Evolutionary conservation across 225 moss, liverwort and hornwort genomes (phyloP).

Genomic region (Neckera pumila): DNA sequence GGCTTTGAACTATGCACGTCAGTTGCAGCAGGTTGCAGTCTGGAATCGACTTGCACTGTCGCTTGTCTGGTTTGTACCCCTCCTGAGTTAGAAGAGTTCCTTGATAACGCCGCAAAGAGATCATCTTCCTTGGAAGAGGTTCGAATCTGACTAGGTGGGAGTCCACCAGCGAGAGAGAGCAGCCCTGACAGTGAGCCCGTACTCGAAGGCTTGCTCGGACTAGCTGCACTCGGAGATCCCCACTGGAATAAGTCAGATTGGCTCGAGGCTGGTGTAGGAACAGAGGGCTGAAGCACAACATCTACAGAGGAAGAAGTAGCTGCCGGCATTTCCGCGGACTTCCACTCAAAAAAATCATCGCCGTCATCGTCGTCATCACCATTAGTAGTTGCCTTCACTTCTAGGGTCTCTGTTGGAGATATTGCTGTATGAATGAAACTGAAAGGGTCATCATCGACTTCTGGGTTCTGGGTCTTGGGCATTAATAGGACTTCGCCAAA

Average conservation of each 20-base stretch:
- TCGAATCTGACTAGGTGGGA: conserved; percentile 13
- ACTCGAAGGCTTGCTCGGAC: conserved; percentile 15
- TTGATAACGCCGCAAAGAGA: conserved; percentile 21
- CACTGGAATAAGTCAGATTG: conserved; percentile 13
- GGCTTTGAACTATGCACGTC: not conserved
- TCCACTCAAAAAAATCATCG: conserved; percentile 29
- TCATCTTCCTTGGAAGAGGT: conserved; percentile 16
- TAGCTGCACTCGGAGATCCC: not conserved
- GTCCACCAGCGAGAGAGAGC: conserved; percentile 32
- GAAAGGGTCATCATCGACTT: conserved; percentile 19
- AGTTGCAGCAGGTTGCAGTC: not conserved
- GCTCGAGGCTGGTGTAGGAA: not conserved
- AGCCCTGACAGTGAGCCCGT: conserved; percentile 11
- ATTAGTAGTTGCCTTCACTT: not conserved
- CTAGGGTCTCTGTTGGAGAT: not conserved
- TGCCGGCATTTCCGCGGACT: conserved; percentile 21
- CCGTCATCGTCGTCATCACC: conserved; percentile 15
- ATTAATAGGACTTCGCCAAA: not conserved
- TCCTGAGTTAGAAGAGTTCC: not conserved
- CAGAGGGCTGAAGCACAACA: not conserved
- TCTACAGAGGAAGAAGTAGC: not conserved
- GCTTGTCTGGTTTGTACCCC: not conserved
- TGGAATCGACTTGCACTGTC: not conserved
- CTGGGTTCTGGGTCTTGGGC: not conserved
- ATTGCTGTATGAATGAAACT: conserved; percentile 23